phyloP scores from a whole-genome alignment of 768 basidiomycete genomes.

The Suillus plorans region DNA sequence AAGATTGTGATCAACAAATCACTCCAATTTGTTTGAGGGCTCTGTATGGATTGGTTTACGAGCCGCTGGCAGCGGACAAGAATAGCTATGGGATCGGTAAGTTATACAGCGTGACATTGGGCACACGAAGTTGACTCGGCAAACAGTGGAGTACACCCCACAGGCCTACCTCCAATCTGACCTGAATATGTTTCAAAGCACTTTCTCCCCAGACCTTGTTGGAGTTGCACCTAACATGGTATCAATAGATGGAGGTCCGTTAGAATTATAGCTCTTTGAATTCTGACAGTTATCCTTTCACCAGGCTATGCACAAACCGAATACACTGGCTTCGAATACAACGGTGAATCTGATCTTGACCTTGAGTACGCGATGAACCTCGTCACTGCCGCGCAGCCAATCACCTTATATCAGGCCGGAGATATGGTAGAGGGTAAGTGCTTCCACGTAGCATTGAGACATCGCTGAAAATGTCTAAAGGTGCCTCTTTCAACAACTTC shows the following conservation, averaged over 20 bases:
- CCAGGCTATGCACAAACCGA: slow-evolving; percentile 45
- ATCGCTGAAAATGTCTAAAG: slow-evolving; percentile 3
- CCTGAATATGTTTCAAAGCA: slow-evolving; percentile 41
- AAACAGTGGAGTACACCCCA: slow-evolving; percentile 42
- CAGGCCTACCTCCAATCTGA: slow-evolving; percentile 42
- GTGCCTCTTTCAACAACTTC: slow-evolving; percentile 35
- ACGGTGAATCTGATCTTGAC: slow-evolving; percentile 58
- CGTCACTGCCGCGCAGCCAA: slow-evolving; percentile 35
- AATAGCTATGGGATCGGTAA: slow-evolving; percentile 42
- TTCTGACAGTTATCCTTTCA: not conserved
- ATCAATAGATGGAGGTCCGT: slow-evolving; percentile 1
- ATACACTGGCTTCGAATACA: slow-evolving; percentile 40
- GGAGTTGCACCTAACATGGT: slow-evolving; percentile 39
- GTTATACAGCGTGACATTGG: not conserved
- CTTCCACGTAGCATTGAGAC: not conserved
- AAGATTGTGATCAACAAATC: slow-evolving; percentile 31
- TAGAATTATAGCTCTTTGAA: not conserved
- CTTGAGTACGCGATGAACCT: slow-evolving; percentile 54
- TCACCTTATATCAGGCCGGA: slow-evolving; percentile 45
- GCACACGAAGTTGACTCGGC: not conserved
- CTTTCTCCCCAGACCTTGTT: slow-evolving; percentile 40
- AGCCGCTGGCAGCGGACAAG: slow-evolving; percentile 27
- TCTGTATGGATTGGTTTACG: slow-evolving; percentile 36
- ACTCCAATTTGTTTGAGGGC: slow-evolving; percentile 41
- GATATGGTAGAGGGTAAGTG: slow-evolving; percentile 39